Conservation (phyloP, 2,329 filamentous ascomycete species). For the Salinomyces thailandicus region DNA sequence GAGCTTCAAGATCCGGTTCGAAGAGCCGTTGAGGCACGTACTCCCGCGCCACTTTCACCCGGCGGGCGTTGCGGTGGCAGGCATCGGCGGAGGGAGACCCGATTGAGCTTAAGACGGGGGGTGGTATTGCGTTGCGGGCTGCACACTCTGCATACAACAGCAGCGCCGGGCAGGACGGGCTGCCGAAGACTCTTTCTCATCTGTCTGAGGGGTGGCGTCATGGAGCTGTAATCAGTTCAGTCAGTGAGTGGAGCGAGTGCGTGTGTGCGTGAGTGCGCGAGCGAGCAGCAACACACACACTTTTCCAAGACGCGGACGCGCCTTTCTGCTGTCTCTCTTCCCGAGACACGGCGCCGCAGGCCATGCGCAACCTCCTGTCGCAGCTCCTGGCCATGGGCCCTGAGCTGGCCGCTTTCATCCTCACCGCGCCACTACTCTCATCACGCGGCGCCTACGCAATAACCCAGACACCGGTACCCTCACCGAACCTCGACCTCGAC, state of each 20-base stretch:
- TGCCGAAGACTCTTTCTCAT: too few species aligned
- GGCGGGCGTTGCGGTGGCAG: too few species aligned
- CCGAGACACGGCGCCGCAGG: constrained; percentile 1
- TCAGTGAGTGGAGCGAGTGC: background rate
- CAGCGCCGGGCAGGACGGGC: too few species aligned
- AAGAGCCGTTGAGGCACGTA: too few species aligned
- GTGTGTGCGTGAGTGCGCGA: background rate
- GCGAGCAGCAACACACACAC: background rate
- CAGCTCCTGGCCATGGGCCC: constrained; percentile 26
- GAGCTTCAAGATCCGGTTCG: too few species aligned
- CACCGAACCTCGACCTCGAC: constrained; percentile 65
- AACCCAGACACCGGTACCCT: constrained; percentile 43
- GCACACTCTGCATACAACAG: background rate
- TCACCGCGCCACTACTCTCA: constrained; percentile 18
- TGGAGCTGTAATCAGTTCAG: background rate
- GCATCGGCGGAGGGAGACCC: background rate
- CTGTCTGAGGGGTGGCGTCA: too few species aligned
- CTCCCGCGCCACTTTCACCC: too few species aligned
- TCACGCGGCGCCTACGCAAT: constrained; percentile 12
- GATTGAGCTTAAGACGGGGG: background rate
- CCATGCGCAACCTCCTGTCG: constrained; percentile 21
- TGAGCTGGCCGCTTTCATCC: constrained; percentile 24
- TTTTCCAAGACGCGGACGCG: too few species aligned
- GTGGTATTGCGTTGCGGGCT: background rate
- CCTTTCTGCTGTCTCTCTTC: too few species aligned